phyloP scores from a whole-genome alignment of 305 asterid genomes.

The Solanum hybrid region DNA sequence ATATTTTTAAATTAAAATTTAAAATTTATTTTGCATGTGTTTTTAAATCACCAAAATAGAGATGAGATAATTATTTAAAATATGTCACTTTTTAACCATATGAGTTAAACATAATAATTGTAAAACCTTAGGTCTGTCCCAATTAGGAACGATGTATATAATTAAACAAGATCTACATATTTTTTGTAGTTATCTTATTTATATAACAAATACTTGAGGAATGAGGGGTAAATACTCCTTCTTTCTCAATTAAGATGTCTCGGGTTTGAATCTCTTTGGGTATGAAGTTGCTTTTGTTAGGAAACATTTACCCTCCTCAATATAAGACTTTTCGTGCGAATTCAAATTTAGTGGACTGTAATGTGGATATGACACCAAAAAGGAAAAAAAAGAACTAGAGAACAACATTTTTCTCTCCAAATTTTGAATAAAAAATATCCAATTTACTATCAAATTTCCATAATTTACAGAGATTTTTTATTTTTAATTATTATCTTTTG shows the following conservation, averaged over 20 bases:
- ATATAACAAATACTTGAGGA: neutral
- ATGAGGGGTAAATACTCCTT: too few species aligned
- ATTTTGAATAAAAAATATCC: neutral
- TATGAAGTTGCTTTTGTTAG: neutral
- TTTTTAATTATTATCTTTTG: neutral
- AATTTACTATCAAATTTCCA: neutral
- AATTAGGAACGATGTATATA: neutral
- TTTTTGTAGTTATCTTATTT: neutral
- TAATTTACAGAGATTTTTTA: neutral
- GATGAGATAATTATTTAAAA: too few species aligned
- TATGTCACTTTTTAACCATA: neutral
- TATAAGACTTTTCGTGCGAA: too few species aligned
- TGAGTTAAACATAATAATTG: neutral
- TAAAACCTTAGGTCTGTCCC: neutral
- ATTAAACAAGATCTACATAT: neutral
- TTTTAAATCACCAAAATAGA: neutral
- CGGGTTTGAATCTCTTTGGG: rapidly evolving
- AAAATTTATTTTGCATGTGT: neutral
- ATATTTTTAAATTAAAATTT: neutral
- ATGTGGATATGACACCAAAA: neutral
- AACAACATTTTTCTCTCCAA: neutral
- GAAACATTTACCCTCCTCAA: rapidly evolving
- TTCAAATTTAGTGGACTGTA: too few species aligned
- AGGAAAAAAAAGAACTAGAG: neutral
- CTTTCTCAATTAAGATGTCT: too few species aligned